Base-by-base conservation (phyloP, 495 filamentous ascomycete genomes). In the Aspergillus saccharolyticus region DNA sequence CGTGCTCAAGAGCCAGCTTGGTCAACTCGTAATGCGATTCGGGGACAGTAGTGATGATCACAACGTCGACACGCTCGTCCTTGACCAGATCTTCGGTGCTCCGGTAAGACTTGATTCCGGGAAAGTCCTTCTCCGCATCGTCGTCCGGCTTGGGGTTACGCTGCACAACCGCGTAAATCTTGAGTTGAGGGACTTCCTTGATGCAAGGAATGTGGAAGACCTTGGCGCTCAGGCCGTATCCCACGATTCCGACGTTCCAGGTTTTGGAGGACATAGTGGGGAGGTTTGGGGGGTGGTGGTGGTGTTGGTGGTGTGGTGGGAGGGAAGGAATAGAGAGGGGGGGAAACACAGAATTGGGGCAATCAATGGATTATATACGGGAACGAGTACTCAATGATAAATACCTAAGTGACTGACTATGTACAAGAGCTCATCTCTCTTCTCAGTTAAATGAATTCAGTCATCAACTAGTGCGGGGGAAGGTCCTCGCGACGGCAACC, bases 141-240 rank as follows among this genome's bases (percentile, higher is more conserved):
- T 90, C 70, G 59, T 85, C 69, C 4, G 82, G 71, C 58, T 71
- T 90, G 67, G 82, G 83, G n/a, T 66, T 80, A 62, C 91, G 88
- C 74, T 96, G 91, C 42, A 94, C 84, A 61, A 96, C 82, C 54
- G 87, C 83, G 62, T 92, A 82, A 44, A 95, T 82, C 16, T 79
- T 83, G 60, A 94, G 77, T 33, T 81, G 73, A 21, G 87, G 76
- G 1, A 85, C 81, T 21, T 78, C 75, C 42, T 74, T 71, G 67
- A 96, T 86, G 72, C 94, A 88, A 56, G 91, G 91, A 70, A 96
- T 93, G 73, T 96, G 91, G 76, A 95, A 95, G 72, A 87, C 73
- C 64, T 93, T 93, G 62, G 91, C 90, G 44, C 90, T 92, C 73
- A 92, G 75, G 66, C 90, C 85, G 67, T 87, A 88, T 60, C 85